These are phyloP conservation scores for Aquilaria agallochum DNA, from an alignment of 441 rosid species.

Conservation along the genomic window DNA sequence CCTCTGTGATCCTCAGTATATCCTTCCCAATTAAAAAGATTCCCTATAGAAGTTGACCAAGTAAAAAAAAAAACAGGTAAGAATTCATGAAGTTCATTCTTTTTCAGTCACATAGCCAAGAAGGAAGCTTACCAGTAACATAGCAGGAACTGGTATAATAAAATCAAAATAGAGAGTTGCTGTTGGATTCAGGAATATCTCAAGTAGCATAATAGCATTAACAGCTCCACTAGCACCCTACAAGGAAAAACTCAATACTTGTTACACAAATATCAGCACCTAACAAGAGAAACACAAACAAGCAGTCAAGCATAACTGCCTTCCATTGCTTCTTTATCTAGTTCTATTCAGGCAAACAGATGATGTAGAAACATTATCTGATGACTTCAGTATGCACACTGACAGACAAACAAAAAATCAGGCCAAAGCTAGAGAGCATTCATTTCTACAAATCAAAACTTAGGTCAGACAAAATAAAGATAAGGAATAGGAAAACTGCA, in stretches of 20 bases:
- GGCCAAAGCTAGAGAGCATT: too few species aligned
- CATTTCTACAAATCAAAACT: too few species aligned
- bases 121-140: conserved; percentile 56
- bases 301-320: too few species aligned
- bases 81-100: background rate
- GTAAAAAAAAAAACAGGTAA: conserved; percentile 7
- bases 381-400: too few species aligned
- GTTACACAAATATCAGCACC: background rate
- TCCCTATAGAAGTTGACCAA: conserved; percentile 41
- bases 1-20: conserved; percentile 64
- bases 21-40: conserved; percentile 80
- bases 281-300: too few species aligned
- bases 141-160: conserved; percentile 84
- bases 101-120: background rate
- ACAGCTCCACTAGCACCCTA: conserved; percentile 96
- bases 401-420: too few species aligned
- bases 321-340: too few species aligned
- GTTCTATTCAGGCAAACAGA: too few species aligned
- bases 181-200: conserved; percentile 73
- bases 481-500: too few species aligned
- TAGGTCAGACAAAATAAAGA: too few species aligned
- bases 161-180: conserved; percentile 65
- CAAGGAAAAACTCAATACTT: conserved; percentile 3
- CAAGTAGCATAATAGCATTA: conserved; percentile 84
- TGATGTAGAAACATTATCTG: too few species aligned